Percentiles rank a stretch among this genome's conserved stretches.
phyloP scores from a whole-genome alignment of 1,284 basidiomycete genomes.

The Sphagnurus paluster region DNA sequence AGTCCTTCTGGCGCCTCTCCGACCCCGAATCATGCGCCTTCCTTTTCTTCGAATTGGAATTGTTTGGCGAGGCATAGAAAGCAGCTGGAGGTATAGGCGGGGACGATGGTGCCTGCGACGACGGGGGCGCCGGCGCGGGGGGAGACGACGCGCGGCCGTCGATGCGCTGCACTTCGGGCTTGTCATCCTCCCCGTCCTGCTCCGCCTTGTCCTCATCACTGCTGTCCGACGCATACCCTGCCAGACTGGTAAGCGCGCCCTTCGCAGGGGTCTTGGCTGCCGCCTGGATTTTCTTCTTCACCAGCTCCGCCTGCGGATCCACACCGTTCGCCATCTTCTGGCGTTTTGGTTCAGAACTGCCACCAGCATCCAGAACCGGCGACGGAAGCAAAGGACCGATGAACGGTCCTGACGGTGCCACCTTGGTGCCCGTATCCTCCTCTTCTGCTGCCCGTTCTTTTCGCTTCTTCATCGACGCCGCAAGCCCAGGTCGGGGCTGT shows the following conservation, averaged over 20 bases:
- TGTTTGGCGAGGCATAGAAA: slow-evolving; percentile 49
- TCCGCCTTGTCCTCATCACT: slow-evolving; percentile 41
- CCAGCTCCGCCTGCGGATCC: slow-evolving; percentile 60
- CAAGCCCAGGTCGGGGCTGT: slow-evolving; percentile 39
- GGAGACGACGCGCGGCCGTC: slow-evolving; percentile 21
- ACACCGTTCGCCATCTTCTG: slow-evolving; percentile 25
- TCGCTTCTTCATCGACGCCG: slow-evolving; percentile 65
- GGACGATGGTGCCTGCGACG: slow-evolving; percentile 23
- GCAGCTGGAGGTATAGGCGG: slow-evolving; percentile 39
- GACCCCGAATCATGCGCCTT: slow-evolving; percentile 28
- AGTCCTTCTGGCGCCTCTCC: slow-evolving; percentile 8
- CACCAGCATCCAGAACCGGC: slow-evolving; percentile 17
- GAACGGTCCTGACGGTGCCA: slow-evolving; percentile 50
- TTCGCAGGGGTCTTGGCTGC: slow-evolving; percentile 43
- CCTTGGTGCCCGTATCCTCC: slow-evolving; percentile 50
- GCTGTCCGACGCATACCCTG: slow-evolving; percentile 55
- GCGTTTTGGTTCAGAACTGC: slow-evolving; percentile 26
- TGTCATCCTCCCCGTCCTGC: slow-evolving; percentile 29
- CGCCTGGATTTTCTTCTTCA: slow-evolving; percentile 67
- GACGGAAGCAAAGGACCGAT: slow-evolving; percentile 67
- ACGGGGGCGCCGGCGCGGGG: slow-evolving; percentile 19
- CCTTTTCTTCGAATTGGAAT: slow-evolving; percentile 31
- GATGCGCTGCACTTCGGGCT: slow-evolving; percentile 16
- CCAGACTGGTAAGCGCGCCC: slow-evolving; percentile 48
- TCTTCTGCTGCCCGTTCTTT: slow-evolving; percentile 43